These are phyloP conservation scores for Mimosa bimucronata DNA, from an alignment of 306 rosid species.

Conservation along the genomic window DNA sequence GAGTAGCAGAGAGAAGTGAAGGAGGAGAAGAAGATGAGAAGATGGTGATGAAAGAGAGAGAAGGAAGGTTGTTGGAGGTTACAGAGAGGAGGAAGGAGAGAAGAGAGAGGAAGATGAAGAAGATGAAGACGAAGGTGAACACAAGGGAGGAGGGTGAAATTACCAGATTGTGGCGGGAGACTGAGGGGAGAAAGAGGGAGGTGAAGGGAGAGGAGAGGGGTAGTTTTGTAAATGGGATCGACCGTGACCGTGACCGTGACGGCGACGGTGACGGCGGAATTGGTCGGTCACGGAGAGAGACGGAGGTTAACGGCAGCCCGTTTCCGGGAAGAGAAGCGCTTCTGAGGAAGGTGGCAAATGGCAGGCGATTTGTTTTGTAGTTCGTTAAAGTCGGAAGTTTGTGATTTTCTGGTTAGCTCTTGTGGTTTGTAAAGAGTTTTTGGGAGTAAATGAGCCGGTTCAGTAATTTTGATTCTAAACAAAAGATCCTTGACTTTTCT, in stretches of 20 bases:
- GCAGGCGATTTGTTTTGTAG: not conserved
- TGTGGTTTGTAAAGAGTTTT: not conserved
- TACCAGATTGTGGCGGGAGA: not conserved
- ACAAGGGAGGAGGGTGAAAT: not conserved
- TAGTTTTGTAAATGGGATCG: not conserved
- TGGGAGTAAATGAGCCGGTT: no score
- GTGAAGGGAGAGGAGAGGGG: slow-evolving; percentile 21
- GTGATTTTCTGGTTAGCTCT: not conserved
- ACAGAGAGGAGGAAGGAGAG: slow-evolving; percentile 38
- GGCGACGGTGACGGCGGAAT: not conserved
- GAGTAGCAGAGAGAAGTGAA: not conserved
- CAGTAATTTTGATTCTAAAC: no score
- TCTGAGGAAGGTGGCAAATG: slow-evolving; percentile 22
- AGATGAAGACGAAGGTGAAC: slow-evolving; percentile 18
- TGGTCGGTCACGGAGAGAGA: not conserved
- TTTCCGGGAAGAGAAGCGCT: slow-evolving; percentile 58
- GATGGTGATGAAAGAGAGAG: no score
- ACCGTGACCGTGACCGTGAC: not conserved
- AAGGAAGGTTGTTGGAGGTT: not conserved
- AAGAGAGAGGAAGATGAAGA: slow-evolving; percentile 42
- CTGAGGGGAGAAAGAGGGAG: not conserved
- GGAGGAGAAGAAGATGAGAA: not conserved
- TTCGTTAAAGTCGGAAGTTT: not conserved
- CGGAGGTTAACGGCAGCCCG: slow-evolving; percentile 28
- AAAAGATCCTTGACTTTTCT: no score